Conservation (phyloP, 139 green algal genomes). For the Micromonas pusilla region DNA sequence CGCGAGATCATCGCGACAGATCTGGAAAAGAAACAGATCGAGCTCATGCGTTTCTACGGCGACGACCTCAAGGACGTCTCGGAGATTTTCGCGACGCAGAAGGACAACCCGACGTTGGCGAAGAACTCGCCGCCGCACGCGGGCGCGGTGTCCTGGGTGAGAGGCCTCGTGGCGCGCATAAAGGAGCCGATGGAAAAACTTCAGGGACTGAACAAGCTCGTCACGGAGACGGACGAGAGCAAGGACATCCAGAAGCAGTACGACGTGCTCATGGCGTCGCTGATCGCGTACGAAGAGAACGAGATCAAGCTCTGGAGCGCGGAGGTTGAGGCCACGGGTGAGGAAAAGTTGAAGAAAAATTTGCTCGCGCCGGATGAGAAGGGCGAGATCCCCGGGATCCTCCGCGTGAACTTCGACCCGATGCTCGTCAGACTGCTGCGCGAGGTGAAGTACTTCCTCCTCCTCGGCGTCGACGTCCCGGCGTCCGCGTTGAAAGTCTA, state of each 20-base stretch:
- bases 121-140: constrained; percentile 74
- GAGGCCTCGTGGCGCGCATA: constrained; percentile 75
- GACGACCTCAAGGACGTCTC: constrained; percentile 81
- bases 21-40: constrained; percentile 54
- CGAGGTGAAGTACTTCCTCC: constrained; percentile 83
- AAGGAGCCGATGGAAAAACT: constrained; percentile 70
- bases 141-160: constrained; percentile 65
- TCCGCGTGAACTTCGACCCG: constrained; percentile 81
- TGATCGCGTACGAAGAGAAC: constrained; percentile 26
- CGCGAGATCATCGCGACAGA: constrained; percentile 65
- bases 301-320: constrained; percentile 12
- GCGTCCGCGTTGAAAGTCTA: constrained; percentile 47
- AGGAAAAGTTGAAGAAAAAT: constrained; percentile 73
- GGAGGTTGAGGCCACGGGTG: constrained; percentile 45
- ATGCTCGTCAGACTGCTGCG: constrained; percentile 69
- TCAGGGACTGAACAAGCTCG: constrained; percentile 70
- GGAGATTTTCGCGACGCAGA: constrained; percentile 55
- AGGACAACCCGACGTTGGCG: constrained; percentile 40
- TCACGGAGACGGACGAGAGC: constrained; percentile 59
- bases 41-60: constrained; percentile 75
- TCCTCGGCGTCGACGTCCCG: constrained; percentile 47
- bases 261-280: constrained; percentile 42
- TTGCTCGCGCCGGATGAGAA: constrained; percentile 48
- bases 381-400: background rate
- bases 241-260: constrained; percentile 65